Evolutionary conservation across 2,329 filamentous ascomycete species (phyloP).

Genomic region (Ascochyta koolunga): DNA sequence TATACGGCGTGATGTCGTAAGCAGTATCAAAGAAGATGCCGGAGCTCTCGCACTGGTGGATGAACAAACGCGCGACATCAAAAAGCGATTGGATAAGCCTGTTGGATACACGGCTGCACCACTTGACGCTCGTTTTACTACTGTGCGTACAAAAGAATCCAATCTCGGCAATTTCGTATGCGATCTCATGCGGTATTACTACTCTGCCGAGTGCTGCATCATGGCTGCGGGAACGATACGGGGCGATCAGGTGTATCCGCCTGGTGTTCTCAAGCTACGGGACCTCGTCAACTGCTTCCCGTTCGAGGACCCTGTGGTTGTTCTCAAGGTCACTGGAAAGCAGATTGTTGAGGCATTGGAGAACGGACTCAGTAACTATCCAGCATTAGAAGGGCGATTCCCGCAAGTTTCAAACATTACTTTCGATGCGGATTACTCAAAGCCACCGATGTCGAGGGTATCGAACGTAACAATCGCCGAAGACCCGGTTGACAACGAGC

Average conservation of each 20-base stretch:
- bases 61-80: conserved; percentile 73
- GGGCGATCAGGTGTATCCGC: conserved; percentile 80
- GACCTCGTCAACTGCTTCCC: conserved; percentile 91
- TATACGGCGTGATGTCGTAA: conserved; percentile 73
- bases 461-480: conserved; percentile 66
- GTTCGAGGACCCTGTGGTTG: conserved; percentile 87
- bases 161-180: conserved; percentile 92
- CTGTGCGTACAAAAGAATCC: conserved; percentile 76
- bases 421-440: conserved; percentile 72
- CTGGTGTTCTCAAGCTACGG: conserved; percentile 76
- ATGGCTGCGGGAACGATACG: conserved; percentile 26
- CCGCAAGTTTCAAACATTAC: conserved; percentile 85
- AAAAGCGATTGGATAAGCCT: conserved; percentile 78
- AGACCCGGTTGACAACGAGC: conserved; percentile 65
- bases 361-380: conserved; percentile 80
- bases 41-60: conserved; percentile 67
- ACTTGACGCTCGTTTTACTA: conserved; percentile 85
- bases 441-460: conserved; percentile 67
- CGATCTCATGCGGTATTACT: conserved; percentile 86
- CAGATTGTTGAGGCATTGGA: conserved; percentile 81
- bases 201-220: conserved; percentile 73
- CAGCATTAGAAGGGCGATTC: conserved; percentile 82
- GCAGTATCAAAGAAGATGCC: conserved; percentile 68
- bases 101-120: conserved; percentile 80
- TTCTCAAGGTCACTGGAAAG: conserved; percentile 73